Percentiles rank a stretch among this genome's conserved stretches.
Conservation (phyloP, 805 yeast genomes). For the Huiozyma naganishii region DNA sequence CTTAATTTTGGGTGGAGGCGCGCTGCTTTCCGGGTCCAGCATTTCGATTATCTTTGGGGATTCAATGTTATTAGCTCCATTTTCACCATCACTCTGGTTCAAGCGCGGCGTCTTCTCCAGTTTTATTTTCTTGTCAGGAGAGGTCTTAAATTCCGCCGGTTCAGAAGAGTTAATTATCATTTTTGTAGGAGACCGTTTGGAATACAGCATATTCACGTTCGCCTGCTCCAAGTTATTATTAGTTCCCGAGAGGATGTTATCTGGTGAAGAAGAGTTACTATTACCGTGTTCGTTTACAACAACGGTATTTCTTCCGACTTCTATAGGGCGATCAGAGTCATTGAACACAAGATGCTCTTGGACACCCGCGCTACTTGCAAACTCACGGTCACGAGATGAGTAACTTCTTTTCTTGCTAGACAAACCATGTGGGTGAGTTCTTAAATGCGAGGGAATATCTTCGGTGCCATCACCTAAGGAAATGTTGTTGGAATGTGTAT, state of each 20-base stretch:
- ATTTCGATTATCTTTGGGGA: too few species aligned
- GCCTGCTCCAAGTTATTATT: conserved; percentile 9
- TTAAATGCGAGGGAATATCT: conserved; percentile 2
- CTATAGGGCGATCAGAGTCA: conserved; percentile 6
- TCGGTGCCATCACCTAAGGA: not conserved
- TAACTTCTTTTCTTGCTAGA: conserved; percentile 7
- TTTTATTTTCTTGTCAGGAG: conserved; percentile 8
- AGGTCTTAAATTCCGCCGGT: not conserved
- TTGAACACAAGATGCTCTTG: conserved; percentile 1
- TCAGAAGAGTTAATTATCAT: too few species aligned
- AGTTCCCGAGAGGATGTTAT: not conserved
- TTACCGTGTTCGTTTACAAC: not conserved
- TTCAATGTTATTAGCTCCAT: conserved; percentile 2
- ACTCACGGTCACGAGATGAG: not conserved
- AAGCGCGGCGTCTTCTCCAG: conserved; percentile 13
- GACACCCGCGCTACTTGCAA: not conserved
- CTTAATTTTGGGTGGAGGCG: not conserved
- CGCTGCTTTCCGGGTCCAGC: not conserved
- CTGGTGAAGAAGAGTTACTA: not conserved
- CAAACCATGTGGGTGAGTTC: conserved; percentile 12
- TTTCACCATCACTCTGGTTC: conserved; percentile 4
- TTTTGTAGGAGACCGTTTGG: too few species aligned
- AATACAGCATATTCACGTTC: conserved; percentile 16
- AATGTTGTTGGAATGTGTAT: too few species aligned
- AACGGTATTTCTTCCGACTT: conserved; percentile 5